Conservation (phyloP, 768 basidiomycete species). For the Pulveroboletus frians region DNA sequence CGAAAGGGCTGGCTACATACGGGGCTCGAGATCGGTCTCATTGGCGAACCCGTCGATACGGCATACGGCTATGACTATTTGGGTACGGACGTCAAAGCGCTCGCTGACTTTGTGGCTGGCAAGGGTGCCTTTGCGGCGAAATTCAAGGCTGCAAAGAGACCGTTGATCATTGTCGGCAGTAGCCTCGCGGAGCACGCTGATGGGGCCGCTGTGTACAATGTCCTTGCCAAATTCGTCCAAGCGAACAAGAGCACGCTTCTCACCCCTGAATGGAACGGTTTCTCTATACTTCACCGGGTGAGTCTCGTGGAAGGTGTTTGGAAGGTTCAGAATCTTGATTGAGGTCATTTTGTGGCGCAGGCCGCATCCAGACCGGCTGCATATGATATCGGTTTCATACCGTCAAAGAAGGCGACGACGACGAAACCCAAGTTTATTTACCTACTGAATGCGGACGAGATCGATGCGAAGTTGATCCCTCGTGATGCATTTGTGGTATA, state of each 20-base stretch:
- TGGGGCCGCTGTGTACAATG: constrained; percentile 70
- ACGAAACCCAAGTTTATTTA: constrained; percentile 92
- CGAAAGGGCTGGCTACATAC: constrained; percentile 91
- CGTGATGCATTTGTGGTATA: constrained; percentile 94
- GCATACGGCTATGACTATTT: constrained; percentile 92
- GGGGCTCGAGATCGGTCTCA: constrained; percentile 78
- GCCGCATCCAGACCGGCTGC: constrained; percentile 89
- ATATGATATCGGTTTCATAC: constrained; percentile 91
- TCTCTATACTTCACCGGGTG: constrained; percentile 88
- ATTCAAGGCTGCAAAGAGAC: constrained; percentile 86
- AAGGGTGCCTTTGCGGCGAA: constrained; percentile 77
- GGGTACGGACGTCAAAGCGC: constrained; percentile 67
- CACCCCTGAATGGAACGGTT: constrained; percentile 93
- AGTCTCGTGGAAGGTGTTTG: constrained; percentile 13
- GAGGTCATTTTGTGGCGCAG: constrained; percentile 35
- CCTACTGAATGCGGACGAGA: constrained; percentile 92
- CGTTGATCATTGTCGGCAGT: constrained; percentile 90
- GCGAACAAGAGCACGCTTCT: constrained; percentile 68
- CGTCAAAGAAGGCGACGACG: constrained; percentile 69
- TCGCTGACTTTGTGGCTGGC: constrained; percentile 72
- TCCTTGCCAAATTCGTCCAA: constrained; percentile 75
- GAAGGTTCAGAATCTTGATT: background rate
- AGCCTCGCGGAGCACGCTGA: constrained; percentile 81
- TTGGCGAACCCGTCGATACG: constrained; percentile 88
- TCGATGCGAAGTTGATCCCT: constrained; percentile 85